These are phyloP conservation scores for Rhizodiscina lignyota DNA, from an alignment of 495 filamentous ascomycete genomes.

Conservation along the genomic window DNA sequence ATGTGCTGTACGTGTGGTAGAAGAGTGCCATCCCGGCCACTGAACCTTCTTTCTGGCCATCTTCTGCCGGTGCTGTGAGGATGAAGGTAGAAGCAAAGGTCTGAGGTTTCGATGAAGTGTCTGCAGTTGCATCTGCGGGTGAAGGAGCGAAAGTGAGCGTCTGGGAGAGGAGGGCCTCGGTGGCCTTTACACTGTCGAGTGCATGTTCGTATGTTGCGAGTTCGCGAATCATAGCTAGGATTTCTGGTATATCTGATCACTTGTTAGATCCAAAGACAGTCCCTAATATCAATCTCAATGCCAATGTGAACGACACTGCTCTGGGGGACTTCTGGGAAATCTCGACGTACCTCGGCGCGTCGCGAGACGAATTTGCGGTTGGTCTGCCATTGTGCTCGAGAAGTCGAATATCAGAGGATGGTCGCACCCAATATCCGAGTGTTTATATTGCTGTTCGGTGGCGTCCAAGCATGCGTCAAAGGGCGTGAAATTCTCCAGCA, in stretches of 20 bases:
- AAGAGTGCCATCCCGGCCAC: constrained; percentile 45
- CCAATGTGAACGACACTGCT: background rate
- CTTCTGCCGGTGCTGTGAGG: constrained; percentile 15
- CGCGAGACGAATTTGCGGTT: constrained; percentile 11
- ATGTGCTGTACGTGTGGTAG: constrained; percentile 69
- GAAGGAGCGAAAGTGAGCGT: constrained; percentile 83
- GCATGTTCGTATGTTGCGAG: constrained; percentile 76
- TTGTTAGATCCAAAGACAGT: constrained; percentile 3
- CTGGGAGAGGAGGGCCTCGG: constrained; percentile 46
- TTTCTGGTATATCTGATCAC: constrained; percentile 57
- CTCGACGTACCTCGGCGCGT: constrained; percentile 11
- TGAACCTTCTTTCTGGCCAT: constrained; percentile 13
- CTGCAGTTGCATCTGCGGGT: too few species aligned
- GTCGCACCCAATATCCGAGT: too few species aligned
- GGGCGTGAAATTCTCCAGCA: too few species aligned
- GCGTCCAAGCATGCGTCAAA: too few species aligned
- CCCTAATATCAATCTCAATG: background rate
- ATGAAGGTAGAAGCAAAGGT: constrained; percentile 24
- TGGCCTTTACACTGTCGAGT: constrained; percentile 61
- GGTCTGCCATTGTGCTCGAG: background rate
- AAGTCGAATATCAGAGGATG: too few species aligned
- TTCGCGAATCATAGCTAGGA: constrained; percentile 71
- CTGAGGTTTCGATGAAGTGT: too few species aligned
- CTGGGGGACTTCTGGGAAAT: background rate
- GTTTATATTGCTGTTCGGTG: too few species aligned